Evolutionary conservation across 257 asterid species (phyloP), one percentile per base, ranked within the genome.

Genomic region (Jacaranda copaia): DNA sequence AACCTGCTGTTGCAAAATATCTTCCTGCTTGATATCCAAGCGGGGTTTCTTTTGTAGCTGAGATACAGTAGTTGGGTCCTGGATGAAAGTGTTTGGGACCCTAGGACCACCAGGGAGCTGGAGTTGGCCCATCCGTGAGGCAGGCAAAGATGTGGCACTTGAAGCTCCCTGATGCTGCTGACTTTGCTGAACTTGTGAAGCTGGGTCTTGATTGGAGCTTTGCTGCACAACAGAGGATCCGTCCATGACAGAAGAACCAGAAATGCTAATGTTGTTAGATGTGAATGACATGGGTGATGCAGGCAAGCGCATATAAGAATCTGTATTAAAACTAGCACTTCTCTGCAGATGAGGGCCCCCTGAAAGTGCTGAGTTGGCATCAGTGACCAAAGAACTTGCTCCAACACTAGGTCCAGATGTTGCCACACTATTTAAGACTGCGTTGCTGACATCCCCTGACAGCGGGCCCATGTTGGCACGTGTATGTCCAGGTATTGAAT

Each of bases 241-340:
- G 70, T 94, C 98, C 78, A 94, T 84, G 70, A 88, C 79, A 25
- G 97, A 90, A 52, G 97, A 92, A 52, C 97, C 97, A 73, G 97
- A 88, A 45, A 94, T 89, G 81, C 99, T 92, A 64, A 91, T 83
- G 78, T 91, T 94, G 81, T 94, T 94, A 39, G 99, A 94, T 51
- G 99, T 84, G 85, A 96, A 96, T 36, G 99, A 93, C 88, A 96
- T 84, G 73, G 99, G 99, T 16, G 99, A 96, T 8, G 96, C 93
- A 53, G 99, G 99, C 85, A 96, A 81, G 39, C 97, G 92, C 99
- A 90, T 88, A 80, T 96, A 93, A 62, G 97, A 93, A 51, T 96
- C 99, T 1, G 95, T 90, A 77, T 95, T 95, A 60, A 84, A 82
- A 85, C 99, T 95, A 49, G 92, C 97, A 84, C 98, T 96, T 88